A percentile compares a stretch with the other conserved stretches of the same genome.
Conservation (phyloP, 164 flowering plant genomes). For the Buxus sempervirens region DNA sequence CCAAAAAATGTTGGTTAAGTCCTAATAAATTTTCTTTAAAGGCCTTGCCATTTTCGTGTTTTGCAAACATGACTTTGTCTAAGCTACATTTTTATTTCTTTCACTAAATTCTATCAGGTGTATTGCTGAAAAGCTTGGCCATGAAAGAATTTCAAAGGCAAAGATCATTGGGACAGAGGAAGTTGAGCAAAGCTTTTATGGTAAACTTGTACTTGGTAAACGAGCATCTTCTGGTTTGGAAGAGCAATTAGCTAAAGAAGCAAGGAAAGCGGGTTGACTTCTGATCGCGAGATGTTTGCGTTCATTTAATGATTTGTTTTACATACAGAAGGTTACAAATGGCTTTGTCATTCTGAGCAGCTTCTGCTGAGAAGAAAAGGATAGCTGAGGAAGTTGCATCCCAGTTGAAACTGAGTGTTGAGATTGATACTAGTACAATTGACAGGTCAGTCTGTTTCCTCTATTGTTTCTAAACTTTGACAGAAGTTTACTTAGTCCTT, state of each 20-base stretch:
- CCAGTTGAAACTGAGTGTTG: constrained; percentile 72
- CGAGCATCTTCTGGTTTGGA: constrained; percentile 53
- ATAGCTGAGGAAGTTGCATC: constrained; percentile 92
- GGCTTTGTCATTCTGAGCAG: constrained; percentile 33
- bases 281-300: background rate
- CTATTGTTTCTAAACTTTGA: background rate
- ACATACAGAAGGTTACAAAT: background rate
- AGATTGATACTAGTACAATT: constrained; percentile 53
- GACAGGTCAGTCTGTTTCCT: constrained; percentile 53
- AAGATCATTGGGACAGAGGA: constrained; percentile 72
- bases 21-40: no score
- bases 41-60: no score
- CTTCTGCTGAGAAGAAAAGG: constrained; percentile 76
- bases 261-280: constrained; percentile 67
- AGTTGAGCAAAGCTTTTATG: constrained; percentile 65
- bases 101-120: constrained; percentile 40
- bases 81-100: constrained; percentile 6
- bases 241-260: constrained; percentile 76
- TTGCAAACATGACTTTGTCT: no score
- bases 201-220: constrained; percentile 66
- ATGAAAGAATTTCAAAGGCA: constrained; percentile 59
- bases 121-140: constrained; percentile 66
- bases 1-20: no score
- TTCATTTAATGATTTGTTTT: constrained; percentile 9
- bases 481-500: no score